These are phyloP conservation scores for Cladophialophora bantiana DNA, from an alignment of 2,329 filamentous ascomycete genomes.

Conservation along the genomic window DNA sequence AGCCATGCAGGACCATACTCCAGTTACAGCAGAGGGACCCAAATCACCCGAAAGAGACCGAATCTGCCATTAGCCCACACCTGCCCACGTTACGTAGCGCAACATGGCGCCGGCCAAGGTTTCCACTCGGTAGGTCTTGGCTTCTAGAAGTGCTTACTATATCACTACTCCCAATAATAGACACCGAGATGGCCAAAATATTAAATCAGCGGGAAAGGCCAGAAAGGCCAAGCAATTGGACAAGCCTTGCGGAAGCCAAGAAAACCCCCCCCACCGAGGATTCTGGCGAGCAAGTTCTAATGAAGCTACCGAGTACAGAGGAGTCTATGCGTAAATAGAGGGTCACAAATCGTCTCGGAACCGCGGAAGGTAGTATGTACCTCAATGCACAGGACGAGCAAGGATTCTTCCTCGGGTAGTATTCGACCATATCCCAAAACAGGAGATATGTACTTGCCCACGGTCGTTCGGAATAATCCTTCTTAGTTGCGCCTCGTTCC, in stretches of 20 bases:
- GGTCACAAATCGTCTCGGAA: neutral
- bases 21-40: neutral
- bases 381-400: neutral
- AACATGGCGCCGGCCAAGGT: neutral
- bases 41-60: neutral
- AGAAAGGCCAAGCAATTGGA: neutral
- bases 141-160: conserved; percentile 17
- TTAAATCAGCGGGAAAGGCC: too few relatives aligned
- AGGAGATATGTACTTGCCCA: neutral
- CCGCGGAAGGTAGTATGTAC: neutral
- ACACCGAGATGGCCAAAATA: neutral
- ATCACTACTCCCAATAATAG: conserved; percentile 18
- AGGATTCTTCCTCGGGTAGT: neutral
- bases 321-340: neutral
- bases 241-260: conserved; percentile 21
- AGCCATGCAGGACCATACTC: neutral
- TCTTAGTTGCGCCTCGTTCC: neutral
- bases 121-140: neutral
- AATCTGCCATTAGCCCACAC: neutral
- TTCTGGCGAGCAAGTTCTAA: neutral
- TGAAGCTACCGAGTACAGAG: neutral
- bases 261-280: neutral
- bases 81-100: neutral
- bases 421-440: neutral
- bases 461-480: neutral